A percentile compares a stretch with the other conserved stretches of the same genome.
Conservation (phyloP, 1,284 basidiomycete species). For the Trametes versicolor region DNA sequence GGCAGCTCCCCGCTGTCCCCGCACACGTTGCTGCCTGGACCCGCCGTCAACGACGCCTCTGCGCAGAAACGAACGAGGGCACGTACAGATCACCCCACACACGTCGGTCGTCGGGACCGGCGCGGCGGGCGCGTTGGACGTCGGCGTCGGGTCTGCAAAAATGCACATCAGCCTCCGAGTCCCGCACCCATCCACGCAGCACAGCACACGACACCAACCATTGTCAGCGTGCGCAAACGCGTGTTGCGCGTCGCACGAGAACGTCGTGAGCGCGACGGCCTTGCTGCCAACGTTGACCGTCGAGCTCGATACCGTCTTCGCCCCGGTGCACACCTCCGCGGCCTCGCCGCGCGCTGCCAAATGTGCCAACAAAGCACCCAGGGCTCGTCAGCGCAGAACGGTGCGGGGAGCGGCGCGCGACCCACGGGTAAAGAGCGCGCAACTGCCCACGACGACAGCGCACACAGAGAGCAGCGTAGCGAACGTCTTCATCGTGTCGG, state of each 20-base stretch:
- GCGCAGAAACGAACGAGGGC: background rate
- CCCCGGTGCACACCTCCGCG: conserved; percentile 19
- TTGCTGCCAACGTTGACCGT: conserved; percentile 21
- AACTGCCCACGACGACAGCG: conserved; percentile 28
- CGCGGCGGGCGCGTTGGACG: conserved; percentile 6
- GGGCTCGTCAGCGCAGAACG: background rate
- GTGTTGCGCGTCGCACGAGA: conserved; percentile 26
- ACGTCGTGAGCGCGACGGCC: conserved; percentile 31
- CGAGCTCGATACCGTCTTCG: conserved; percentile 20
- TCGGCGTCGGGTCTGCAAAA: conserved; percentile 5
- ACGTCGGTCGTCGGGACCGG: conserved; percentile 24
- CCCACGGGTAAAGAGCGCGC: conserved; percentile 29
- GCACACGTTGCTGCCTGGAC: conserved; percentile 34
- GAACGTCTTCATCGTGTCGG: conserved; percentile 27
- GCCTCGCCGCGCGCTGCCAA: conserved; percentile 26
- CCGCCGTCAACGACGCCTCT: background rate
- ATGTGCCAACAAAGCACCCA: too few relatives aligned
- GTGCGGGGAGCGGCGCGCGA: background rate
- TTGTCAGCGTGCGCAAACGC: conserved; percentile 5
- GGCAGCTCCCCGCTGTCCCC: conserved; percentile 31
- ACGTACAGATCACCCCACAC: conserved; percentile 34
- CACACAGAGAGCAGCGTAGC: conserved; percentile 28
- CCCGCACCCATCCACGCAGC: background rate
- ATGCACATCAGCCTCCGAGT: background rate
- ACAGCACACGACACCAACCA: background rate